Evolutionary conservation across 2,329 filamentous ascomycete genomes (phyloP), one percentile per base, ranked within the genome.

Genomic region (Xylariales sp.): DNA sequence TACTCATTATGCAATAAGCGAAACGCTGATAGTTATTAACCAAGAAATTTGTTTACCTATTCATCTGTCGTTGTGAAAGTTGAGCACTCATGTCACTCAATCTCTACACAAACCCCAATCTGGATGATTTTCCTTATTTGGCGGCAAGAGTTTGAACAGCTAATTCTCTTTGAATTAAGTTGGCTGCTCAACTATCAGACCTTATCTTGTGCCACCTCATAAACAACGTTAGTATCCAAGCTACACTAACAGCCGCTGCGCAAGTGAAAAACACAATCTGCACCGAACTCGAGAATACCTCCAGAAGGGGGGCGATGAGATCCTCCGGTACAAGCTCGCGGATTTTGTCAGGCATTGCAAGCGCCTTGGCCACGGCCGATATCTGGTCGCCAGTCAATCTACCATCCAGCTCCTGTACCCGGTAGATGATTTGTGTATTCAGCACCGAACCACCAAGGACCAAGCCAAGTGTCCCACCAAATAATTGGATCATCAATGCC

Each of bases 161-260:
- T n/a, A n/a, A n/a, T n/a, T n/a, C n/a, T n/a, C n/a, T n/a, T n/a
- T n/a, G n/a, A n/a, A n/a, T n/a, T n/a, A n/a, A n/a, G n/a, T n/a
- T n/a, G n/a, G n/a, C n/a, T n/a, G n/a, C n/a, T n/a, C n/a, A 5
- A 12, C 3, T 16, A 32, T 33, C 31, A 7, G 28, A 12, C 7
- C 20, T 40, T 14, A 44, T 32, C 27, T 15, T 41, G n/a, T 37
- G 37, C 42, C 42, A 44, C 32, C 38, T 25, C 42, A 44, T 44
- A 12, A 22, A 40, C 10, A 41, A 16, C 11, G 42, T 25, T 3
- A 44, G 8, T 8, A 41, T 18, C 15, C 32, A 34, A 19, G 42
- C 42, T 8, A 44, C 22, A 19, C 37, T 14, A n/a, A 41, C 42
- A 3, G 42, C 42, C 14, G 37, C 42, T 21, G 24, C 32, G 6